Evolutionary conservation across 2,329 filamentous ascomycete genomes (phyloP).

Genomic region (Drechslerella coelobrocha): DNA sequence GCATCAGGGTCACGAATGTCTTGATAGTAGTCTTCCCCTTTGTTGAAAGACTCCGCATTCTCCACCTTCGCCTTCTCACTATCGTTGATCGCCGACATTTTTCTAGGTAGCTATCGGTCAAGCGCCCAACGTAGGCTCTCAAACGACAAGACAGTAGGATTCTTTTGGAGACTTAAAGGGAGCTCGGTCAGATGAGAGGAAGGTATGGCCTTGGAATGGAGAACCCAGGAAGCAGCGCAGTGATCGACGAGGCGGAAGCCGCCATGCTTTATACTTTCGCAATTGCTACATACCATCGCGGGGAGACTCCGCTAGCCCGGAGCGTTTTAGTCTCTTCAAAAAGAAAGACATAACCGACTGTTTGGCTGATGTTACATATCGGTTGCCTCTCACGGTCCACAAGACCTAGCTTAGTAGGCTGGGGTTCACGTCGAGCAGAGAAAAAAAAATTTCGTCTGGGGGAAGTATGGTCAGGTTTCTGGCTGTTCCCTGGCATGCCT

Average conservation of each 20-base stretch:
- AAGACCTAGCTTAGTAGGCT: too few relatives aligned
- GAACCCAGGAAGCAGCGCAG: not conserved
- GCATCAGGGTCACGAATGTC: constrained; percentile 66
- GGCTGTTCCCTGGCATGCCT: constrained; percentile 13
- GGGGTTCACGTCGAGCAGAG: too few relatives aligned
- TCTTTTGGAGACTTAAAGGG: not conserved
- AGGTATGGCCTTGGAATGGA: constrained; percentile 2
- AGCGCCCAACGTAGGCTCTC: not conserved
- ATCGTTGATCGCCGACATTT: constrained; percentile 14
- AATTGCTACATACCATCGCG: constrained; percentile 1
- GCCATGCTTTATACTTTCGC: constrained; percentile 27
- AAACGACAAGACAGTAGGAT: not conserved
- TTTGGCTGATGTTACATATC: constrained; percentile 20
- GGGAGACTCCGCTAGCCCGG: too few relatives aligned
- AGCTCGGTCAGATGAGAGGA: constrained; percentile 6
- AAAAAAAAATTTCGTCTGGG: too few relatives aligned
- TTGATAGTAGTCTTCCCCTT: constrained; percentile 22
- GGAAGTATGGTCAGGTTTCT: constrained; percentile 20
- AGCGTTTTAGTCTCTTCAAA: too few relatives aligned
- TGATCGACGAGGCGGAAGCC: constrained; percentile 18
- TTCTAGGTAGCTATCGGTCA: not conserved
- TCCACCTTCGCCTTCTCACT: constrained; percentile 34
- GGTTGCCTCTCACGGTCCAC: constrained; percentile 17
- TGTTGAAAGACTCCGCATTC: constrained; percentile 28
- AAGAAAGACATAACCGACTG: constrained; percentile 19